A percentile compares a stretch with the other conserved stretches of the same genome.
Evolutionary conservation across 2,329 filamentous ascomycete genomes (phyloP).

Genomic region (Penicillium sp.): DNA sequence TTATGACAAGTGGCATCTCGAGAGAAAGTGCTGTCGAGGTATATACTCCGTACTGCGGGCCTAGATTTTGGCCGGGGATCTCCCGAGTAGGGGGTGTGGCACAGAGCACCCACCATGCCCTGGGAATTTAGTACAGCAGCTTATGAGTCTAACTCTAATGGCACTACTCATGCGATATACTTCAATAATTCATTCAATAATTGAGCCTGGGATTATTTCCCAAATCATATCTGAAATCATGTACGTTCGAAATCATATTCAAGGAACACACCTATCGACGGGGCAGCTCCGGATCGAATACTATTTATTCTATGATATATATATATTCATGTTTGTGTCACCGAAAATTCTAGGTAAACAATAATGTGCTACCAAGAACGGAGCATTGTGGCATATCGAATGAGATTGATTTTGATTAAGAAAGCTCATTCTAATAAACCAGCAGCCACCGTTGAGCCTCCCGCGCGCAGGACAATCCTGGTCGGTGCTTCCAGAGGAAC

Average conservation of each 20-base stretch:
- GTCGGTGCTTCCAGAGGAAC: constrained; percentile 79
- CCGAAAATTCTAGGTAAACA: neutral
- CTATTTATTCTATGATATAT: neutral
- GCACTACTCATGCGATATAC: neutral
- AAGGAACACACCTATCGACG: too few relatives aligned
- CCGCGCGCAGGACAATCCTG: constrained; percentile 75
- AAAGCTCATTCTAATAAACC: constrained; percentile 67
- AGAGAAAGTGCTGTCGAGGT: neutral
- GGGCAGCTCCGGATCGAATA: neutral
- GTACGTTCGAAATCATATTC: neutral
- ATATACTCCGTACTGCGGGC: neutral
- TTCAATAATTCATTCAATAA: neutral
- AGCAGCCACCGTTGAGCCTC: constrained; percentile 82
- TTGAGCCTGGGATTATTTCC: neutral
- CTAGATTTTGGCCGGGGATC: constrained; percentile 13
- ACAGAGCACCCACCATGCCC: neutral
- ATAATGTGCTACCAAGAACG: neutral
- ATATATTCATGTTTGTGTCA: neutral
- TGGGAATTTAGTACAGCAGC: neutral
- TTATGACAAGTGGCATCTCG: constrained; percentile 11
- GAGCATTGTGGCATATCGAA: neutral
- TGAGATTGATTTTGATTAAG: neutral
- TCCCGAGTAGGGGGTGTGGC: constrained; percentile 13
- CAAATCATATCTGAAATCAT: neutral
- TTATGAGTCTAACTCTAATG: neutral